Evolutionary conservation across 257 asterid species (phyloP).

Genomic region (Jacaranda copaia): DNA sequence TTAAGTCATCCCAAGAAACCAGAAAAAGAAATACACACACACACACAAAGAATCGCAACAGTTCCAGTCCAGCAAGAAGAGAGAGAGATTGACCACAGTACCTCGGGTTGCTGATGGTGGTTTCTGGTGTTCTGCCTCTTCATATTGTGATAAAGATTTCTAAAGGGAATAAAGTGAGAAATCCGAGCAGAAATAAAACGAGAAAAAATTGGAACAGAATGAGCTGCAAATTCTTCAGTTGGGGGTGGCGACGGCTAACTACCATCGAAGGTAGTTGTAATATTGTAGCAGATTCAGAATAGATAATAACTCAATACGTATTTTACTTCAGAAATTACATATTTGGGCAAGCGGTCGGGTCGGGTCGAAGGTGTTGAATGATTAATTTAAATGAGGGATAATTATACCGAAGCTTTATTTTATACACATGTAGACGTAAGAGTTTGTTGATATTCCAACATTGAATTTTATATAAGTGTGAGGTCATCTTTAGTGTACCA

Average conservation of each 20-base stretch:
- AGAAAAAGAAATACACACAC: not conserved
- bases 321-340: not conserved
- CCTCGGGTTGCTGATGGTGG: conserved; percentile 46
- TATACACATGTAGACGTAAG: too few species aligned
- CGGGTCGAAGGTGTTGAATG: not conserved
- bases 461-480: too few species aligned
- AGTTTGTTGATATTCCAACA: too few species aligned
- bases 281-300: conserved; percentile 16
- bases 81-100: conserved; percentile 28
- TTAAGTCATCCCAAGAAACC: conserved; percentile 33
- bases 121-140: conserved; percentile 42
- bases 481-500: too few species aligned
- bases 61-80: not conserved
- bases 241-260: conserved; percentile 27
- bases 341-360: conserved; percentile 3
- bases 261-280: conserved; percentile 34
- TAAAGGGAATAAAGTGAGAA: conserved; percentile 26
- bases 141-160: conserved; percentile 36
- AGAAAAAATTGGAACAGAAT: conserved; percentile 7
- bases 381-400: conserved; percentile 5
- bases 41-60: not conserved
- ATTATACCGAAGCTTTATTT: too few species aligned
- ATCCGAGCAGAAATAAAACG: conserved; percentile 21
- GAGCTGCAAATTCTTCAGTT: conserved; percentile 20
- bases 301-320: too few species aligned